Conservation (phyloP, 306 rosid genomes). For the Dryas drummondii region DNA sequence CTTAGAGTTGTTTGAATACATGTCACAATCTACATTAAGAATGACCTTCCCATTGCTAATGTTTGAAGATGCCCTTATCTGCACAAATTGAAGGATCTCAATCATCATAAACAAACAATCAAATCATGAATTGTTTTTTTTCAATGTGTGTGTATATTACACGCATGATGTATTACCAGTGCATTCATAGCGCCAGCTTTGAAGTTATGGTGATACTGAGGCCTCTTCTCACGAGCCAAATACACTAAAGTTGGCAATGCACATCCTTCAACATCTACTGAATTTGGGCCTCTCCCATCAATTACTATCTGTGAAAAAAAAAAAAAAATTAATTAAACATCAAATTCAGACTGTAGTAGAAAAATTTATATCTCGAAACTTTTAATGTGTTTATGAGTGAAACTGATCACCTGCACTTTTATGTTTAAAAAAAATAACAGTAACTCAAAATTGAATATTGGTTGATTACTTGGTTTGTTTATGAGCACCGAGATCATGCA, state of each 20-base stretch:
- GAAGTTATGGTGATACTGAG: constrained; percentile 64
- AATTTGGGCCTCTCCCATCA: constrained; percentile 51
- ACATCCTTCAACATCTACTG: constrained; percentile 52
- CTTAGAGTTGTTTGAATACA: constrained; percentile 65
- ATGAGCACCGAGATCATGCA: no score
- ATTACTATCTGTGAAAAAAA: constrained; percentile 67
- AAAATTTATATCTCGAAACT: no score
- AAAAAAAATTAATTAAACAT: not conserved
- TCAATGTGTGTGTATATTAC: no score
- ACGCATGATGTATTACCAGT: constrained; percentile 46
- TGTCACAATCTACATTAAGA: constrained; percentile 82
- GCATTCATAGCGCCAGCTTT: constrained; percentile 96
- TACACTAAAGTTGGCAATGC: constrained; percentile 68
- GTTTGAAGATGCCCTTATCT: constrained; percentile 71
- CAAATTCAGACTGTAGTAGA: not conserved
- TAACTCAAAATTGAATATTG: no score
- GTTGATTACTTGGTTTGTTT: not conserved
- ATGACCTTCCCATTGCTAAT: constrained; percentile 62
- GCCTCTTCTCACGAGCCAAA: constrained; percentile 85
- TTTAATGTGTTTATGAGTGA: no score
- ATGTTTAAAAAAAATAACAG: no score
- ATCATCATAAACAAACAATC: not conserved
- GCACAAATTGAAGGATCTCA: constrained; percentile 7
- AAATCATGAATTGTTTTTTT: no score
- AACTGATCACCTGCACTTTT: no score